Conservation (phyloP, 1,284 basidiomycete species). For the Trichosporon asahii region DNA sequence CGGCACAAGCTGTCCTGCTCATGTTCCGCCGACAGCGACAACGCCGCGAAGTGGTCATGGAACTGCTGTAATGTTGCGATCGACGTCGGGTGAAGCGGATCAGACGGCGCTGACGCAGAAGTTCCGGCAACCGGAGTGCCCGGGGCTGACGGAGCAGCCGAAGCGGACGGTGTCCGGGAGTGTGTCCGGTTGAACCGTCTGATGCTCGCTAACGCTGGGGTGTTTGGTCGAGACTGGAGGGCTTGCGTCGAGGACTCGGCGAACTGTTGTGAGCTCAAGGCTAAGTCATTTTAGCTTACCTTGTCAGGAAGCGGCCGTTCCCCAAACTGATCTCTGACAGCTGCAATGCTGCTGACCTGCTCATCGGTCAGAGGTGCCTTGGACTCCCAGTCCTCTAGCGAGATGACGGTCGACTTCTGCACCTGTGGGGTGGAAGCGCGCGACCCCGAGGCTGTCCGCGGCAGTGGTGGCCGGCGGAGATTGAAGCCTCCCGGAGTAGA, state of each 20-base stretch:
- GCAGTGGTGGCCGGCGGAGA: constrained; percentile 19
- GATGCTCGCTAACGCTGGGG: constrained; percentile 16
- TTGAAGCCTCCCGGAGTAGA: constrained; percentile 23
- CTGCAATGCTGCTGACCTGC: constrained; percentile 64
- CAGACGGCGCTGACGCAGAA: constrained; percentile 20
- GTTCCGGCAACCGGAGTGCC: constrained; percentile 13
- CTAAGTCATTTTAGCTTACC: constrained; percentile 54
- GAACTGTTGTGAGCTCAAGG: constrained; percentile 21
- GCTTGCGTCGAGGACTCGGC: constrained; percentile 29
- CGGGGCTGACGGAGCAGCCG: constrained; percentile 22
- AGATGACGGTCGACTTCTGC: constrained; percentile 32
- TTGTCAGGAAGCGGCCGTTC: constrained; percentile 65
- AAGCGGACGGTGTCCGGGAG: constrained; percentile 18
- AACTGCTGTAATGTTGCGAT: constrained; percentile 87
- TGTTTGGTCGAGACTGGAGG: constrained; percentile 44
- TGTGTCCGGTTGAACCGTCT: constrained; percentile 2
- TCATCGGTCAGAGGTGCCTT: constrained; percentile 69
- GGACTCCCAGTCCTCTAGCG: constrained; percentile 82
- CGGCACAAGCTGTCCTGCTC: constrained; percentile 87
- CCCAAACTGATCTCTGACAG: constrained; percentile 64
- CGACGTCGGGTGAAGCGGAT: constrained; percentile 52
- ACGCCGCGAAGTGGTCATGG: constrained; percentile 85
- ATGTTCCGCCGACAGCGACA: constrained; percentile 81
- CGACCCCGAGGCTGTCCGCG: constrained; percentile 9
- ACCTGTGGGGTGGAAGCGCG: constrained; percentile 17